Conservation (phyloP, 1,284 basidiomycete species). For the Taiwanofungus camphoratus region DNA sequence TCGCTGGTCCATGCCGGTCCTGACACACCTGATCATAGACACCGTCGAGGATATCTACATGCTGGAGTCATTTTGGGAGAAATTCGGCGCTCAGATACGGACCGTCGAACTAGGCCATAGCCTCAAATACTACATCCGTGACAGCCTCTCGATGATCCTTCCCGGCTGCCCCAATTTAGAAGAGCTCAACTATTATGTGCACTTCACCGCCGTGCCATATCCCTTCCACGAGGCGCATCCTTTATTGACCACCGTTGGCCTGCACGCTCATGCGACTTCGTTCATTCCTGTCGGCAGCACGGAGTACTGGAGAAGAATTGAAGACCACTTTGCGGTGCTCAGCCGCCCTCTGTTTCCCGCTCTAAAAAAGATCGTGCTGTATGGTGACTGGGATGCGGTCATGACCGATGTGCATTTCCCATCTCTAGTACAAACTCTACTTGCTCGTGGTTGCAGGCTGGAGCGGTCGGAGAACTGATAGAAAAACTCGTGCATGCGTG, state of each 20-base stretch:
- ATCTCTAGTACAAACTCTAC: conserved; percentile 13
- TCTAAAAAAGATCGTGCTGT: conserved; percentile 36
- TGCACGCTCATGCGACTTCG: conserved; percentile 43
- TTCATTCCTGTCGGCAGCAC: conserved; percentile 31
- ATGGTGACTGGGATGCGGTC: conserved; percentile 42
- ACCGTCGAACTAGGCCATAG: conserved; percentile 53
- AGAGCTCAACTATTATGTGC: conserved; percentile 51
- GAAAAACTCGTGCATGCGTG: too few relatives aligned
- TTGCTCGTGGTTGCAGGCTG: conserved; percentile 14
- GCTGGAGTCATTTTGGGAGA: conserved; percentile 38
- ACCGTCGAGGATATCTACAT: conserved; percentile 31
- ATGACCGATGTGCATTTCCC: conserved; percentile 13
- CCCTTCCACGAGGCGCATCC: conserved; percentile 24
- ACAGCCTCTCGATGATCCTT: conserved; percentile 42
- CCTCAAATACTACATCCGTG: conserved; percentile 43
- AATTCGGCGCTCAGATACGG: conserved; percentile 44
- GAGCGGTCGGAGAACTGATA: conserved; percentile 1
- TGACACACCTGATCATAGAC: conserved; percentile 44
- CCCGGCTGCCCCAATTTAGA: conserved; percentile 40
- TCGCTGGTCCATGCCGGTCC: conserved; percentile 48
- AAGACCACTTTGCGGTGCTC: conserved; percentile 41
- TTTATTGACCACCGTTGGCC: conserved; percentile 38
- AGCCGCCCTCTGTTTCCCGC: conserved; percentile 31
- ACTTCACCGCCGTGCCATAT: conserved; percentile 40
- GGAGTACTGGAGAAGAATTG: conserved; percentile 38